phyloP scores from a whole-genome alignment of 345 rosid genomes.

The Rubroshorea leprosula region DNA sequence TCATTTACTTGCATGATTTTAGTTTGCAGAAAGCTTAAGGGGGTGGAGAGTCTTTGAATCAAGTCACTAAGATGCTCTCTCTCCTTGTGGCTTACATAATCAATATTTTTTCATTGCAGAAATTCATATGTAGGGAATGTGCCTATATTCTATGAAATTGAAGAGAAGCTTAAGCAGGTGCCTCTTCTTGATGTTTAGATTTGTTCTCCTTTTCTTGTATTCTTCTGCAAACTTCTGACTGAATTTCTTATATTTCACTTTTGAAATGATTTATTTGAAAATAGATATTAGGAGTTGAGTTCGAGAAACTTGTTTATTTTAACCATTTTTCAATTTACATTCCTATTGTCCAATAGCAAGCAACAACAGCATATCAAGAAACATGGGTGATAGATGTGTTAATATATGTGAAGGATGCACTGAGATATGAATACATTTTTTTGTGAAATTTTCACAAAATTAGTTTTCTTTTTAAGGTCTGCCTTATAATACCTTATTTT shows the following conservation, averaged over 20 bases:
- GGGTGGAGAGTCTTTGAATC: not conserved
- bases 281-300: not conserved
- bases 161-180: conserved; percentile 72
- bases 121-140: conserved; percentile 81
- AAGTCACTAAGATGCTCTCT: not conserved
- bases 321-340: no score
- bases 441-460: no score
- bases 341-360: no score
- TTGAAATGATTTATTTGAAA: not conserved
- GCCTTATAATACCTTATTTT: no score
- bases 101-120: conserved; percentile 32
- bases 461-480: no score
- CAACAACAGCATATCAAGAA: no score
- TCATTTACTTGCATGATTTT: not conserved
- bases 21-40: conserved; percentile 1
- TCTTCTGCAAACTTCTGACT: not conserved
- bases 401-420: no score
- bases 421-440: no score
- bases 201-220: conserved; percentile 13
- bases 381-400: no score
- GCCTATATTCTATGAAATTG: conserved; percentile 61
- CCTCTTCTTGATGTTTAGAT: not conserved
- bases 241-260: no score
- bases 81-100: not conserved
- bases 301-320: no score